Base-by-base conservation (phyloP, 768 basidiomycete species). In the Tulasnella sp. region DNA sequence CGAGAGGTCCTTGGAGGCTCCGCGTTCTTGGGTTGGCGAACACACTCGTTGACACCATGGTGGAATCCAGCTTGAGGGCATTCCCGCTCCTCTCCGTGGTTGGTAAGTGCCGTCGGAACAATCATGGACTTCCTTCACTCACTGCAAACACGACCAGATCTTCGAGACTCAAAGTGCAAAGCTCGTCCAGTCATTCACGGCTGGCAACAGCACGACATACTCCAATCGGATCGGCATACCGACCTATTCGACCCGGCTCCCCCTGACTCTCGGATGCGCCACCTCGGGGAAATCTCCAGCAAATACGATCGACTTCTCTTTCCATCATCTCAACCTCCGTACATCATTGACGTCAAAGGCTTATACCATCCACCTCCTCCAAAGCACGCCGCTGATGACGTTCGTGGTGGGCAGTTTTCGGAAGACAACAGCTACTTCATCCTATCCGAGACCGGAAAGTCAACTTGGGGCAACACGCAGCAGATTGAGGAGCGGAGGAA, bases 1-100 rank as follows among this genome's bases (percentile, higher is more conserved):
- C 81, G 44, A 80, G 80, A n/a, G 93, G 91, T 1, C 89, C 91
- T 2, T 92, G 90, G 89, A 85, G 87, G 7, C 87, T 94, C 34
- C 88, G 93, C 50, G 86, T 94, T 16, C 88, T 93, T 75, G 85
- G 87, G 75, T 87, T 94, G 12, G 85, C 89, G 77, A 86, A 90
- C 82, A 85, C 83, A 42, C 85, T 86, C 31, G 86, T 94, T 80
- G 87, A 88, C 28, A 84, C 90, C 82, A 82, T 86, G 1, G 87
- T 89, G 2, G 87, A 89, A 80, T 79, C 85, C 2, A 82, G 85
- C 44, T 85, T 94, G 0, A 50, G 81, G 69, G 85, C 84, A 31
- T 92, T 94, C 80, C 89, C 90, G 28, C 87, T 93, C 48, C 89
- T 94, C 40, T 89, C 89, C 41, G 89, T 89, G 28, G 82, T 37